These are phyloP conservation scores for Tilletia indica DNA, from an alignment of 1,284 basidiomycete species.

Conservation along the genomic window DNA sequence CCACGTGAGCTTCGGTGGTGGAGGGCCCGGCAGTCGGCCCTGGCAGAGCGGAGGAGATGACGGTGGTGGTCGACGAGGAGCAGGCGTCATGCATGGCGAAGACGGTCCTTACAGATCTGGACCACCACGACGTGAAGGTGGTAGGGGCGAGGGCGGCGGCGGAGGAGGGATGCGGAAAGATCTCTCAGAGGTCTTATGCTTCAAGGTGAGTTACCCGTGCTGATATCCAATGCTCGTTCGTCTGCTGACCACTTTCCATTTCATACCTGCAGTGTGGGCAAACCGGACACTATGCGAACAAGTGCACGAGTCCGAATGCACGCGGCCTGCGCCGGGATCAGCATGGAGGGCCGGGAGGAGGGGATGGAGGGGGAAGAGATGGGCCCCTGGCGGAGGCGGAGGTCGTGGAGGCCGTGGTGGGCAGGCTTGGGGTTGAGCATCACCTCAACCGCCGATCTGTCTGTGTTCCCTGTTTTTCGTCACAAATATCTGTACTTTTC, in stretches of 20 bases:
- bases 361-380: not conserved
- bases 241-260: not conserved
- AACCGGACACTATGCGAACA: constrained; percentile 52
- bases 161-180: constrained; percentile 36
- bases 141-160: constrained; percentile 23
- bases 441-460: no score
- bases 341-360: not conserved
- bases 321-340: constrained; percentile 29
- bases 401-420: not conserved
- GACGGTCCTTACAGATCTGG: not conserved
- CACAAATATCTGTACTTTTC: no score
- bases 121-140: constrained; percentile 19
- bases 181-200: constrained; percentile 48
- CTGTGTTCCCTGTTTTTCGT: no score
- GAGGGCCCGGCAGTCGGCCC: constrained; percentile 23
- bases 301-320: constrained; percentile 43
- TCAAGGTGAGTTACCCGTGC: constrained; percentile 30
- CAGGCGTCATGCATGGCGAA: constrained; percentile 10
- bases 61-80: constrained; percentile 12
- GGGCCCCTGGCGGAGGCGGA: constrained; percentile 3
- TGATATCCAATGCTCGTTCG: not conserved
- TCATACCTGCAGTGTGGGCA: constrained; percentile 39
- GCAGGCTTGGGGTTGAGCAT: no score
- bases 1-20: constrained; percentile 23
- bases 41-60: constrained; percentile 28